Percentiles rank a stretch among this genome's conserved stretches.
These are phyloP conservation scores for Magnolia changhungtana DNA, from an alignment of 164 flowering plant species.

Conservation along the genomic window DNA sequence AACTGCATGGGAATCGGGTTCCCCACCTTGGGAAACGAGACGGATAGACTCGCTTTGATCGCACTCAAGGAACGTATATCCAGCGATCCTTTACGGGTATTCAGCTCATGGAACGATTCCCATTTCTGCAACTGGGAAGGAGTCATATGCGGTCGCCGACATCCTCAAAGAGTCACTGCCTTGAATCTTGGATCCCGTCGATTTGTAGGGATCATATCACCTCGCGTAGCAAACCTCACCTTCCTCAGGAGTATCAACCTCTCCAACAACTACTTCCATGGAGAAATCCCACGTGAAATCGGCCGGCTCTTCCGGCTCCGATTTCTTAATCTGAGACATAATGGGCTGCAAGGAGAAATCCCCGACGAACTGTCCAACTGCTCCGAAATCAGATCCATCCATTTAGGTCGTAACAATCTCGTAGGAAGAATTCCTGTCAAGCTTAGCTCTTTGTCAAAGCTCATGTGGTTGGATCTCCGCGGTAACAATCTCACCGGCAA, in stretches of 20 bases:
- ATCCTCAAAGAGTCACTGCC: constrained; percentile 17
- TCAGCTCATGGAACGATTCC: constrained; percentile 13
- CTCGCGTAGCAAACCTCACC: constrained; percentile 20
- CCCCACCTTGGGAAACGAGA: not conserved
- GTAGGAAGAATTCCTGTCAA: constrained; percentile 24
- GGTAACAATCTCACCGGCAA: constrained; percentile 32
- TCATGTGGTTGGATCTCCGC: not conserved
- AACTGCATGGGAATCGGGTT: no score
- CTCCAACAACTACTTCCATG: constrained; percentile 14
- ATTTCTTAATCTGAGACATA: constrained; percentile 1
- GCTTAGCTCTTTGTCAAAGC: constrained; percentile 26
- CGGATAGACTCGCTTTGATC: constrained; percentile 8
- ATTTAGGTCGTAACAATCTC: constrained; percentile 12
- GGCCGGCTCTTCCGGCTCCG: constrained; percentile 13
- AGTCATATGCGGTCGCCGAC: constrained; percentile 15
- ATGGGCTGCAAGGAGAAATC: constrained; percentile 19
- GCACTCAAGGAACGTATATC: constrained; percentile 9
- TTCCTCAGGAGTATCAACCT: constrained; percentile 15
- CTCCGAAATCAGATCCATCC: constrained; percentile 7
- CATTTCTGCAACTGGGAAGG: constrained; percentile 22
- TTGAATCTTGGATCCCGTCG: constrained; percentile 8
- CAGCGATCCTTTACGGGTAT: not conserved
- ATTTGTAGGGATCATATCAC: constrained; percentile 15
- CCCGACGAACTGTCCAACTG: constrained; percentile 20
- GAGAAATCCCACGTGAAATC: constrained; percentile 7